Evolutionary conservation across 805 yeast species (phyloP).

Genomic region (Crinitomyces ghanaensis): DNA sequence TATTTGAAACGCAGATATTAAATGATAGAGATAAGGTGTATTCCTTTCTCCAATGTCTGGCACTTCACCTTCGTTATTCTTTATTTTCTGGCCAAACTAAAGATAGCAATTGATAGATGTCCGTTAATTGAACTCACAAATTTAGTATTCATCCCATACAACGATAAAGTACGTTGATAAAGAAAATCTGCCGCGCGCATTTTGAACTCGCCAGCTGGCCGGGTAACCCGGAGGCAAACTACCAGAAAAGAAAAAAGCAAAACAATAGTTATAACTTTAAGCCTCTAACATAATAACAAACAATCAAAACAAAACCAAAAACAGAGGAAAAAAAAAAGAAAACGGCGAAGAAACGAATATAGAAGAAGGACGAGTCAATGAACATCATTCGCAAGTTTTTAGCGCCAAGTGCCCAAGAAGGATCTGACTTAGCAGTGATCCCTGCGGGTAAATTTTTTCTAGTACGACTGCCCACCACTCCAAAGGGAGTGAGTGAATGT

Average conservation of each 20-base stretch:
- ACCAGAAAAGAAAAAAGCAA: not conserved
- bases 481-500: slow-evolving; percentile 72
- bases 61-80: too few species aligned
- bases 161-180: not conserved
- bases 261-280: not conserved
- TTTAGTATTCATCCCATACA: not conserved
- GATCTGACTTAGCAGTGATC: slow-evolving; percentile 56
- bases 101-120: too few species aligned
- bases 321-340: not conserved
- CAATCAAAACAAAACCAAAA: not conserved
- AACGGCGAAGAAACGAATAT: too few species aligned
- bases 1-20: too few species aligned
- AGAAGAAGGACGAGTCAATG: slow-evolving; percentile 14
- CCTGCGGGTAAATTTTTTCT: slow-evolving; percentile 74
- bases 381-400: slow-evolving; percentile 19
- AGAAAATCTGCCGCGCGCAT: too few species aligned
- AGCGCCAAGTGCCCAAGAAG: slow-evolving; percentile 21
- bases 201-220: too few species aligned
- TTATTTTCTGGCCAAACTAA: too few species aligned
- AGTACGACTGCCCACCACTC: slow-evolving; percentile 64
- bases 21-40: too few species aligned
- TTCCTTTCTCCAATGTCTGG: too few species aligned
- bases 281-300: not conserved
- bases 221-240: not conserved
- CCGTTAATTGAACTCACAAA: too few species aligned